Base-by-base conservation (phyloP, 2,329 filamentous ascomycete genomes). In the Penicillium frequentans region DNA sequence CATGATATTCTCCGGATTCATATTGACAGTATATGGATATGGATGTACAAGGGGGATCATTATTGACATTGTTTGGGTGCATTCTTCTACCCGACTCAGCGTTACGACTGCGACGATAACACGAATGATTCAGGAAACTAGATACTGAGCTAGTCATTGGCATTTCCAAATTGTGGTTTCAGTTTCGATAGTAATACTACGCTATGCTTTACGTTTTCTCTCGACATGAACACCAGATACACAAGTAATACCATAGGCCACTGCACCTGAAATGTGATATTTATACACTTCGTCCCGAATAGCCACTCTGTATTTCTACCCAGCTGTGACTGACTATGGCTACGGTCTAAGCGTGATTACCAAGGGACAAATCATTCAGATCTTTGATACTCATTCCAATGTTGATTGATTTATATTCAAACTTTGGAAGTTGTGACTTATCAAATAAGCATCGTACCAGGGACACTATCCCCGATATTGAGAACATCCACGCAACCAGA, bases 21-120 rank as follows among this genome's bases (percentile, higher is more conserved):
- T 42, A 19, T 21, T 42, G 39, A 14, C 9, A 23, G 23, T 49
- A 7, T 21, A 37, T 37, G 16, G 19, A 49, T 49, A 49, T 26
- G 31, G 21, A 33, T 24, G 13, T 16, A 16, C 6, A 10, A 19
- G 47, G 33, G 9, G 21, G 5, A 48, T 39, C 44, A 42, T 50
- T 24, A 39, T 50, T 24, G 33, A 14, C 11, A 42, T 29, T 39
- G 51, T 31, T 49, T 27, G 43, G 16, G 42, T 31, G 33, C 23
- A n/a, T 29, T 39, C 16, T 29, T 39, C 23, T 37, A 11, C 21
- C 21, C 21, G 48, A 39, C 21, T 27, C 24, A 47, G 51, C 43
- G 43, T 56, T 51, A 56, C 43, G 54, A 56, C 26, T 52, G 42
- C 43, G 31, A 52, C 31, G 49, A 56, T 55, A 31, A 49, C 11